Evolutionary conservation across 2,329 filamentous ascomycete genomes (phyloP).

Genomic region (Colletotrichum tofieldiae): DNA sequence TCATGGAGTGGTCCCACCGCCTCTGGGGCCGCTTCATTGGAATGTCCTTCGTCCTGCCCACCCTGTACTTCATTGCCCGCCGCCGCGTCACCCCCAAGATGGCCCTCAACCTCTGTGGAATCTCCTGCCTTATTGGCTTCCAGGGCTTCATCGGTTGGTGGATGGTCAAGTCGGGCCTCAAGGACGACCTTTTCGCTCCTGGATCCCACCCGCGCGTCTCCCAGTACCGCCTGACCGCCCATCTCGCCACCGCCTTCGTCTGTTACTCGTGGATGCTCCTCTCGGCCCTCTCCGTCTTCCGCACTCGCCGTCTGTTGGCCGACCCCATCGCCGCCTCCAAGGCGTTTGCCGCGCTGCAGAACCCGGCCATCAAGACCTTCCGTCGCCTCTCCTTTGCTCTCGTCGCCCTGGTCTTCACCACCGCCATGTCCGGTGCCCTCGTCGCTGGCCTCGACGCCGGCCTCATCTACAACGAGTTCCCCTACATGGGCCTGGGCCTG

Average conservation of each 20-base stretch:
- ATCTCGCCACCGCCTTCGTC: slow-evolving; percentile 90
- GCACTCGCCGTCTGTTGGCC: slow-evolving; percentile 79
- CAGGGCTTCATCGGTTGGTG: slow-evolving; percentile 98
- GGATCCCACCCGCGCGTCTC: slow-evolving; percentile 93
- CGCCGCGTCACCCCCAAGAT: slow-evolving; percentile 84
- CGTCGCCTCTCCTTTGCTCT: slow-evolving; percentile 81
- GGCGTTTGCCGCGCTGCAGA: slow-evolving; percentile 73
- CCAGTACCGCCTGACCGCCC: slow-evolving; percentile 92
- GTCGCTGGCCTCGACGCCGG: slow-evolving; percentile 97
- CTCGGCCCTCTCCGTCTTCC: slow-evolving; percentile 87
- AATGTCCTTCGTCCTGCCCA: slow-evolving; percentile 89
- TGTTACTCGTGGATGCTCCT: slow-evolving; percentile 97
- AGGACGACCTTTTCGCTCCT: slow-evolving; percentile 94
- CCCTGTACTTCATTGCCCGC: slow-evolving; percentile 88
- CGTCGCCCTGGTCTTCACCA: slow-evolving; percentile 84
- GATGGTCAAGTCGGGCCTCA: slow-evolving; percentile 98
- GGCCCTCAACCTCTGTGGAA: slow-evolving; percentile 84
- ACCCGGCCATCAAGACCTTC: slow-evolving; percentile 80
- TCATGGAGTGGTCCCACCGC: slow-evolving; percentile 98
- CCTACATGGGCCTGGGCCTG: slow-evolving; percentile 90
- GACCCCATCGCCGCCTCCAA: slow-evolving; percentile 76
- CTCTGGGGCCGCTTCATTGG: slow-evolving; percentile 96
- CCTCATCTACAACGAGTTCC: slow-evolving; percentile 99
- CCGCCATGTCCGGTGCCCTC: slow-evolving; percentile 92
- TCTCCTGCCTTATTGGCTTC: slow-evolving; percentile 91